These are phyloP conservation scores for Serendipita sp. DNA, from an alignment of 768 basidiomycete genomes.

Conservation along the genomic window DNA sequence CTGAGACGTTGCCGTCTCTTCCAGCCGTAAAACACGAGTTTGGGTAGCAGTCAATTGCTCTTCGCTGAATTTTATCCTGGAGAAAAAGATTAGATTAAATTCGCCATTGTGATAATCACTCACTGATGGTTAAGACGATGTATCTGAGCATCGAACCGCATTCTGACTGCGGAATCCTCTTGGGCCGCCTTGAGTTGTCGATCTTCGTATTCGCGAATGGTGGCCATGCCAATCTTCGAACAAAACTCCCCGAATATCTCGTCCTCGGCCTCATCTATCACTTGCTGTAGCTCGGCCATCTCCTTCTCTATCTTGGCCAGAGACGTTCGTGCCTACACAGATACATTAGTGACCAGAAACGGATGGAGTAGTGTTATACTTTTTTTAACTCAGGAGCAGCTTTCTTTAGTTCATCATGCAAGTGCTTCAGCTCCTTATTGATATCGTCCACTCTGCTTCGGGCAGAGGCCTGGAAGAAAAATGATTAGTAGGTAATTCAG, in stretches of 20 bases:
- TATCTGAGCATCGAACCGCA: conserved; percentile 75
- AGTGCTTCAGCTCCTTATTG: conserved; percentile 70
- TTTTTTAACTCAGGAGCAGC: conserved; percentile 55
- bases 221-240: conserved; percentile 51
- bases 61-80: conserved; percentile 64
- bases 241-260: conserved; percentile 67
- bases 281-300: conserved; percentile 36
- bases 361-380: conserved; percentile 23
- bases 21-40: conserved; percentile 44
- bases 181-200: conserved; percentile 77
- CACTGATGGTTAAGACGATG: conserved; percentile 76
- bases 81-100: conserved; percentile 8
- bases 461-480: conserved; percentile 1
- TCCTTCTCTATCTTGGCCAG: conserved; percentile 37
- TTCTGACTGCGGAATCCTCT: conserved; percentile 69
- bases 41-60: conserved; percentile 52
- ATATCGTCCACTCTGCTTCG: conserved; percentile 62
- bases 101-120: conserved; percentile 15
- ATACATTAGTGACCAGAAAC: no score
- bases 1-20: conserved; percentile 37
- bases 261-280: conserved; percentile 68
- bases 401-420: conserved; percentile 53
- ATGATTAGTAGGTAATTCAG: neutral
- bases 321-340: conserved; percentile 34
- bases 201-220: conserved; percentile 89